These are phyloP conservation scores for Zanthoxylum bungeanum DNA, from an alignment of 345 rosid species.

Conservation along the genomic window DNA sequence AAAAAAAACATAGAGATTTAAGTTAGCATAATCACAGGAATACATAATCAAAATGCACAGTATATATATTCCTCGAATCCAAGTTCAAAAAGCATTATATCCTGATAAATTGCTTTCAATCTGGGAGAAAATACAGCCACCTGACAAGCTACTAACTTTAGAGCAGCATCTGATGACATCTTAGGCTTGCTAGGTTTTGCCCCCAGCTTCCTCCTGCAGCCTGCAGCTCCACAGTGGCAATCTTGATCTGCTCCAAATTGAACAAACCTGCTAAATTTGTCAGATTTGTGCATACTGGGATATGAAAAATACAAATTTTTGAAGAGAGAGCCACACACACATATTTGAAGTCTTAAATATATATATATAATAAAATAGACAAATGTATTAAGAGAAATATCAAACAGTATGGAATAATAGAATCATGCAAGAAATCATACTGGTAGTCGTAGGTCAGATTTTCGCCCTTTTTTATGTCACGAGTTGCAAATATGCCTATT, in stretches of 20 bases:
- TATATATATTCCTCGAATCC: neutral
- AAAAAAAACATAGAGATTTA: neutral
- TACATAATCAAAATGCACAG: neutral
- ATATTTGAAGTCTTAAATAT: no score
- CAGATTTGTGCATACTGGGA: constrained; percentile 28
- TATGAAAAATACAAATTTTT: constrained; percentile 6
- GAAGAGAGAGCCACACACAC: no score
- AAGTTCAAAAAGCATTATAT: constrained; percentile 27
- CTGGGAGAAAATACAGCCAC: constrained; percentile 56
- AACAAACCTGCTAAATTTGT: constrained; percentile 83
- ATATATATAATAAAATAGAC: neutral
- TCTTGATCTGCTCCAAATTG: constrained; percentile 99
- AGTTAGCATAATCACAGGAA: neutral
- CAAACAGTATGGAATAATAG: constrained; percentile 13
- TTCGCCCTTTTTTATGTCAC: constrained; percentile 79
- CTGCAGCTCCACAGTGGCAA: constrained; percentile 77
- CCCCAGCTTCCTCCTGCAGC: constrained; percentile 80
- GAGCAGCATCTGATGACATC: constrained; percentile 54
- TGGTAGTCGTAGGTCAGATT: constrained; percentile 92
- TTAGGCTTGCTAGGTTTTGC: constrained; percentile 69
- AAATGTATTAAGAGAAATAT: constrained; percentile 1
- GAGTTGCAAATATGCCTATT: constrained; percentile 83
- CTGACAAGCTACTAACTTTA: constrained; percentile 63
- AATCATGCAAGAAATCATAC: constrained; percentile 45
- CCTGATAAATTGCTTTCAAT: constrained; percentile 45